Base-by-base conservation (phyloP, 208 protist species). In the Trypanosomatidae sp. region DNA sequence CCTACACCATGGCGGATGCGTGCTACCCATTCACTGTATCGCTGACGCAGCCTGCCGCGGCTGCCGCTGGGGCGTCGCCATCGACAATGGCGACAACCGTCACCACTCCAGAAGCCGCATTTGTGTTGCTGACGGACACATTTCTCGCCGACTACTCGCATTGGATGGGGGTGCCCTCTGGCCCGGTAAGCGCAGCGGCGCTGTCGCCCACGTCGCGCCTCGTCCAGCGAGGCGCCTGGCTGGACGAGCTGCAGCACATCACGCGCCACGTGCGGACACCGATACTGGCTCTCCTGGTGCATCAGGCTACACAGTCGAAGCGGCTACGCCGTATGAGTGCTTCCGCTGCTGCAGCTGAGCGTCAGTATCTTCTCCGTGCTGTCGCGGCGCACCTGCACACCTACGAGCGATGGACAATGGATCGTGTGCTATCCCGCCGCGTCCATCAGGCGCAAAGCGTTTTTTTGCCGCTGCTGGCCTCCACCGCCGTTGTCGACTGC, bases 191-290 rank as follows among this genome's bases (percentile, higher is more conserved):
- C 65, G 19, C 69, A 39, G 44, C 69, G 0, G 44, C 70, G 25
- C 46, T 52, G 7, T 17, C 75, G 3, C 47, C 66, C 19, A 22
- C 66, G 59, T 39, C 33, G 43, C 41, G 25, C 13, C 8, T 49
- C 28, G 30, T 65, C 30, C 62, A 79, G 58, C 79, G 79, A 41
- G 65, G 79, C 46, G 28, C 36, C 30, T 79, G 73, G 79, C 44
- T 87, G 22, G 78, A 90, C 28, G 76, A 83, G 33, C 74, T 90
- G 53, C 71, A 74, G 55, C 60, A 76, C 59, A 79, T 90, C 76
- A 87, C 82, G 7, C 65, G 52, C 2, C 74, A 83, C 56, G 36
- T 90, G 46, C 85, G 85, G 43, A 79, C 62, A 12, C 85, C 85
- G 1, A 76, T 90, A 39, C 62, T 90, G 41, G 77, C 77, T 0